phyloP scores from a whole-genome alignment of 2,329 filamentous ascomycete genomes.

The Penicillium corylophilum region DNA sequence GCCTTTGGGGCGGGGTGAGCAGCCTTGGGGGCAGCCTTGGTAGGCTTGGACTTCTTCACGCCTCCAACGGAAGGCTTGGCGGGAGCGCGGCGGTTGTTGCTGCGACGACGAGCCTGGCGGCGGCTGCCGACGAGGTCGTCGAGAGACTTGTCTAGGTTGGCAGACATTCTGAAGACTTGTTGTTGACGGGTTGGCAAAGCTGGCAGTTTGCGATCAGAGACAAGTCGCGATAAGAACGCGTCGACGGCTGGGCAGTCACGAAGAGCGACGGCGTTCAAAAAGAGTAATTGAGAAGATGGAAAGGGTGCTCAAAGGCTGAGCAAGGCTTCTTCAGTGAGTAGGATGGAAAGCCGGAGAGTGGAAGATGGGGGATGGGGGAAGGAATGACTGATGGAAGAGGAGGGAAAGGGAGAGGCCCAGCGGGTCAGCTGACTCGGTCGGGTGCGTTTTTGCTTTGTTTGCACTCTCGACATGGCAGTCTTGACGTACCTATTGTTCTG shows the following conservation, averaged over 20 bases:
- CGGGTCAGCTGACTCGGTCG: constrained; percentile 16
- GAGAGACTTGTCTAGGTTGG: constrained; percentile 94
- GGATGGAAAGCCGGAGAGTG: constrained; percentile 7
- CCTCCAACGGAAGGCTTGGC: constrained; percentile 71
- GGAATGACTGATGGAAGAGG: constrained; percentile 10
- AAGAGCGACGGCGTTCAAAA: constrained; percentile 12
- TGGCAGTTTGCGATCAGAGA: constrained; percentile 14
- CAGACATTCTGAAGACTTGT: constrained; percentile 66
- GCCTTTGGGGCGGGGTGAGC: constrained; percentile 60
- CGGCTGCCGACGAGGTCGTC: constrained; percentile 91
- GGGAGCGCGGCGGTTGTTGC: constrained; percentile 46
- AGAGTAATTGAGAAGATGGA: constrained; percentile 10
- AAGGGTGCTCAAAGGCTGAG: constrained; percentile 1
- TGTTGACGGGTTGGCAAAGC: constrained; percentile 11
- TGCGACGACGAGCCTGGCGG: constrained; percentile 46
- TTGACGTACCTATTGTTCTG: neutral
- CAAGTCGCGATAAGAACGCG: constrained; percentile 14
- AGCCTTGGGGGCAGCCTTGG: constrained; percentile 48
- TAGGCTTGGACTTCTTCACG: constrained; percentile 70
- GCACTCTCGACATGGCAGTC: constrained; percentile 1
- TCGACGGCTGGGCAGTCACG: neutral
- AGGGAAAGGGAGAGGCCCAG: constrained; percentile 13
- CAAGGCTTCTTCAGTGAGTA: constrained; percentile 2
- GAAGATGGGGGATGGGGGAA: constrained; percentile 6
- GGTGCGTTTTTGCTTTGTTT: constrained; percentile 16